Base-by-base conservation (phyloP, 2,329 filamentous ascomycete species). In the Neonectria punicea region DNA sequence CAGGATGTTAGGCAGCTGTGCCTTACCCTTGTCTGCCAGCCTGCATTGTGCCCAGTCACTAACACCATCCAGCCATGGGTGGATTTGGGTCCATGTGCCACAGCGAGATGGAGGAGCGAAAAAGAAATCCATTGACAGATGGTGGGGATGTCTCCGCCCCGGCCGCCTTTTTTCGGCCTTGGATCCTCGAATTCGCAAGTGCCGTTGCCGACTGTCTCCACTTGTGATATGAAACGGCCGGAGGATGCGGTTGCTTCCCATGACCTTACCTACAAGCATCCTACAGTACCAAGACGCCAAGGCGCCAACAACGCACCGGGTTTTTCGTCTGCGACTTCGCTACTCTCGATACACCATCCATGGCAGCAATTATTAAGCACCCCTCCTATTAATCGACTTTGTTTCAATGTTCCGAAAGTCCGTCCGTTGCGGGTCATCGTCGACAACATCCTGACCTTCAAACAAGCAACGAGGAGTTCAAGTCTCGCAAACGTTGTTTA, bases 331-430 rank as follows among this genome's bases (percentile, higher is more conserved):
- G n/a, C 28, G 36, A 14, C n/a, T 25, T 9, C 20, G 9, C 22
- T 30, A 10, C 34, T 16, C 16, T 5, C n/a, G 39, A 39, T 39
- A 39, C 36, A 39, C 36, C 53, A 11, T 36, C 43, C 39, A 6
- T 25, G 43, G 49, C 25, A 63, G 34, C 58, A 63, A 43, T 60
- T 46, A 64, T 66, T 34, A 36, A 36, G 32, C 32, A 36, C 25
- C 47, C n/a, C 36, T 57, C 46, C 44, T 16, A 20, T 50, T 9
- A 53, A 18, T 54, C 50, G 43, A 39, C n/a, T 47, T 16, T 25
- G 58, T 59, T 62, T 58, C 58, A 62, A 61, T 58, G 47, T 56
- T 65, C 65, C 62, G 62, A 43, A 22, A 51, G 30, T 7, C 28
- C 54, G 39, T 25, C 20, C 16, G 20, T 30, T 11, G 44, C 13